Conservation (phyloP, 73 alveolate species). For the Tetrahymena thermophila region DNA sequence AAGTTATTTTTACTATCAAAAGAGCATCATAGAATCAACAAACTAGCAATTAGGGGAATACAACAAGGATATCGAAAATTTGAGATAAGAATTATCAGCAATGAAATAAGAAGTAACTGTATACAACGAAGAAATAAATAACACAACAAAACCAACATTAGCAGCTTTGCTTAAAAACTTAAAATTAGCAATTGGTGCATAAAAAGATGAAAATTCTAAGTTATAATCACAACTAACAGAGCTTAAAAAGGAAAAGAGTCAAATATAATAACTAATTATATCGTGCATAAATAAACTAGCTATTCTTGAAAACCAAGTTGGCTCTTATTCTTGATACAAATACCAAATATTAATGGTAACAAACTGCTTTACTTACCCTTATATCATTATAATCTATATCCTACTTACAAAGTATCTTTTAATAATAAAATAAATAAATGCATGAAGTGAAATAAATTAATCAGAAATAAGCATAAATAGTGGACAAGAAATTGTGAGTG, state of each 20-base stretch:
- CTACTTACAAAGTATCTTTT: background rate
- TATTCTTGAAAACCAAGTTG: background rate
- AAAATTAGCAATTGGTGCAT: background rate
- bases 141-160: background rate
- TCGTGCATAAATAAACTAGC: background rate
- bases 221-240: background rate
- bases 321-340: background rate
- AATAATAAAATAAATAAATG: background rate
- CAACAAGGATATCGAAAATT: background rate
- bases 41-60: background rate
- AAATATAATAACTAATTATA: background rate
- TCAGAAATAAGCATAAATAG: background rate
- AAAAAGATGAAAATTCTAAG: background rate
- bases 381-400: background rate
- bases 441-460: background rate
- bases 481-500: background rate
- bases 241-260: background rate
- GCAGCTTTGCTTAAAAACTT: slow-evolving; percentile 1
- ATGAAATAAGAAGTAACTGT: background rate
- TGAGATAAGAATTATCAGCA: background rate
- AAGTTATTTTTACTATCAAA: background rate
- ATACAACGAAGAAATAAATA: background rate
- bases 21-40: background rate
- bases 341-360: background rate
- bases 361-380: background rate